Conservation (phyloP, 169 alveolate species). For the Plasmodium knowlesi region DNA sequence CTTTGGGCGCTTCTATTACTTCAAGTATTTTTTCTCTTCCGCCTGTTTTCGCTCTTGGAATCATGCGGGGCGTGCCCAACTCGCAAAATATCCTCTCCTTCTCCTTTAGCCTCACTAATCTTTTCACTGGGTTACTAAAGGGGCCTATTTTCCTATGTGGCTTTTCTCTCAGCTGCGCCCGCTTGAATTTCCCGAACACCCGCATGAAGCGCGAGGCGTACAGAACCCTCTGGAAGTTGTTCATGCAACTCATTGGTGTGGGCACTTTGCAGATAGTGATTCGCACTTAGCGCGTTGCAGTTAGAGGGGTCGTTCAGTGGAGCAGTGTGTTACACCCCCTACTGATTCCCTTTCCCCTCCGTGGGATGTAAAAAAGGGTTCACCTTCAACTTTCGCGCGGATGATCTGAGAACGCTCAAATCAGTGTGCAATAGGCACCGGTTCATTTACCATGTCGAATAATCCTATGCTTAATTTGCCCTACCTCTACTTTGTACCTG, state of each 20-base stretch:
- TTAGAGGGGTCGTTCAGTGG: background rate
- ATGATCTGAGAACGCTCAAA: background rate
- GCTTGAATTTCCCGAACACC: constrained; percentile 83
- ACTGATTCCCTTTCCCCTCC: background rate
- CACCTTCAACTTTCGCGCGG: background rate
- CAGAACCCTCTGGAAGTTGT: constrained; percentile 71
- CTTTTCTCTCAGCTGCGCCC: constrained; percentile 88
- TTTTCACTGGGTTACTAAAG: constrained; percentile 84
- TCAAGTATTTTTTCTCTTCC: constrained; percentile 71
- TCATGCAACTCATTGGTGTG: constrained; percentile 35
- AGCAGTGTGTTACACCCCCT: background rate
- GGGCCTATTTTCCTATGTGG: constrained; percentile 88
- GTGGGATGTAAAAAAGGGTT: background rate
- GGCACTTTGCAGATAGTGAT: too few relatives aligned
- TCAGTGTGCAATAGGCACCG: background rate
- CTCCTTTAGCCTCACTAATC: constrained; percentile 85
- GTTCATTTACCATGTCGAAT: background rate
- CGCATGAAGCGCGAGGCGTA: constrained; percentile 80
- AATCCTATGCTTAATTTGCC: background rate
- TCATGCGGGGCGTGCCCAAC: constrained; percentile 83
- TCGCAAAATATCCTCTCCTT: constrained; percentile 85
- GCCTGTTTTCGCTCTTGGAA: constrained; percentile 81
- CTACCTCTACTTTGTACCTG: too few relatives aligned
- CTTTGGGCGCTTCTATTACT: constrained; percentile 84
- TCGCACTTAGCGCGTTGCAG: background rate